phyloP scores from a whole-genome alignment of 1,139 yeast species.

The Meyerozyma guilliermondii region DNA sequence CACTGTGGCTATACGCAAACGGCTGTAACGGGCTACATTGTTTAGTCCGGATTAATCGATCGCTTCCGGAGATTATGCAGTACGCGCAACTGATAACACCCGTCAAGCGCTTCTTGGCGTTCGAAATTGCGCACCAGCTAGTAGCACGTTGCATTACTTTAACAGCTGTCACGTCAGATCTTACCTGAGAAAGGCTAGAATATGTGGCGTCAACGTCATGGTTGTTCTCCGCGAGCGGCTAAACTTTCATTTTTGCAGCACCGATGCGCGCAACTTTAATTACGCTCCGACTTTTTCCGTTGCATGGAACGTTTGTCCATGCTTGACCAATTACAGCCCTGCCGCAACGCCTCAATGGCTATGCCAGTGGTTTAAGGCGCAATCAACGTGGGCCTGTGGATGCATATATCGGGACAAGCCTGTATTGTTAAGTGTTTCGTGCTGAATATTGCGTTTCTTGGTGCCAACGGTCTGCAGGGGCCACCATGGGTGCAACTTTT shows the following conservation, averaged over 20 bases:
- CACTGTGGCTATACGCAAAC: neutral
- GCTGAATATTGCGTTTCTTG: neutral
- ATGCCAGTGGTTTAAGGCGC: neutral
- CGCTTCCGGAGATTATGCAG: conserved; percentile 1
- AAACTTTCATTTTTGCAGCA: neutral
- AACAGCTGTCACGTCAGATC: neutral
- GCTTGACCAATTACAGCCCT: neutral
- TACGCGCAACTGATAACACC: neutral
- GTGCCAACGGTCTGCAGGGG: neutral
- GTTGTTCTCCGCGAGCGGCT: neutral
- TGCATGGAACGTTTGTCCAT: neutral
- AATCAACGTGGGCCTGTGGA: neutral
- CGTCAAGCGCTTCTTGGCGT: neutral
- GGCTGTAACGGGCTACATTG: neutral
- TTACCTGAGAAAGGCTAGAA: neutral
- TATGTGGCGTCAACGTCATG: neutral
- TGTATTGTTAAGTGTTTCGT: neutral
- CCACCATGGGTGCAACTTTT: neutral
- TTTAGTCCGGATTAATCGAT: neutral
- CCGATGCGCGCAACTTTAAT: neutral
- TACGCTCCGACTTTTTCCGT: neutral
- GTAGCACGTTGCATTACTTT: neutral
- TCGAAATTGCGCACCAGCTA: neutral
- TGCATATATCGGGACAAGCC: neutral
- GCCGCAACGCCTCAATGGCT: neutral